phyloP scores from a whole-genome alignment of 2,329 filamentous ascomycete species.

The Colletotrichum falcatum region DNA sequence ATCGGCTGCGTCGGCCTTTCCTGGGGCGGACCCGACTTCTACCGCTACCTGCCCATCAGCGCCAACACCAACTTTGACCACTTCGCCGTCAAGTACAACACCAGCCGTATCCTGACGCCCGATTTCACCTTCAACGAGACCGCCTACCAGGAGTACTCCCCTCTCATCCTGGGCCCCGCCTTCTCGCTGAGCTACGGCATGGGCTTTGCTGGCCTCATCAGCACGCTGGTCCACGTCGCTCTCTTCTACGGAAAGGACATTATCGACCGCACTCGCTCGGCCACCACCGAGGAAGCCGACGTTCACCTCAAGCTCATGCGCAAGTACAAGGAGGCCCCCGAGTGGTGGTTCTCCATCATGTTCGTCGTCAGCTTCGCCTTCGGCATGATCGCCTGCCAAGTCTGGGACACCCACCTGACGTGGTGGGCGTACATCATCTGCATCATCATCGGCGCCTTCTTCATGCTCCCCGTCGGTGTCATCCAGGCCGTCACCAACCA shows the following conservation, averaged over 20 bases:
- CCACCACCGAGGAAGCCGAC: constrained; percentile 58
- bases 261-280: constrained; percentile 47
- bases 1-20: constrained; percentile 61
- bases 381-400: constrained; percentile 52
- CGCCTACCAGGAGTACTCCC: constrained; percentile 70
- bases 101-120: constrained; percentile 66
- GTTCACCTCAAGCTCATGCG: constrained; percentile 67
- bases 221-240: constrained; percentile 63
- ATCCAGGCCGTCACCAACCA: constrained; percentile 63
- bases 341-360: constrained; percentile 68
- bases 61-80: constrained; percentile 71
- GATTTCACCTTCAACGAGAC: constrained; percentile 68
- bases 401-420: constrained; percentile 55
- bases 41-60: constrained; percentile 60
- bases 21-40: constrained; percentile 60
- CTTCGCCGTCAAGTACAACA: constrained; percentile 69
- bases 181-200: constrained; percentile 68
- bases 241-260: constrained; percentile 67
- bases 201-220: constrained; percentile 66
- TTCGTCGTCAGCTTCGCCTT: constrained; percentile 63
- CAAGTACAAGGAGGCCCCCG: constrained; percentile 65
- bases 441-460: constrained; percentile 54
- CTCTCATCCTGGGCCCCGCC: constrained; percentile 65
- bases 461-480: constrained; percentile 59
- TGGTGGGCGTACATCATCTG: constrained; percentile 58